Evolutionary conservation across 2,329 filamentous ascomycete genomes (phyloP), one percentile per base, ranked within the genome.

Genomic region (Penicillium sp.): DNA sequence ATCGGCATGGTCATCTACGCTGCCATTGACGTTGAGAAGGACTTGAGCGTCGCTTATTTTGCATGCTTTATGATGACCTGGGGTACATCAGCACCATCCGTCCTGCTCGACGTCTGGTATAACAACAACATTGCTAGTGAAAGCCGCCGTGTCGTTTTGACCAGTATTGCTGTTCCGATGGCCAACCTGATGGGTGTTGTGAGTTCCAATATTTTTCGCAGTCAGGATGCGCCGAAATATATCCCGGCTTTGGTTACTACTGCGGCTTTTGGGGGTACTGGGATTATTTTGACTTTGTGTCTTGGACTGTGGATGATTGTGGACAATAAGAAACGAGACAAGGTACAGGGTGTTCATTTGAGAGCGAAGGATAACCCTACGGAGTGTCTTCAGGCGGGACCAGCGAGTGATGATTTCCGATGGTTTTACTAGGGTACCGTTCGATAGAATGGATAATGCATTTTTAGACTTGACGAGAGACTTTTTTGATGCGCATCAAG

Each of bases 101-200:
- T 74, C 87, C 25, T 74, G 84, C 13, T 63, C 5, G 68, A 81
- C 56, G 70, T 79, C 55, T 83, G 81, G 82, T 88, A 88, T 69
- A 88, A 87, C 70, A 89, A 89, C 73, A 89, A 89, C 65, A 80
- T 88, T 47, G 84, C 85, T 1, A 79, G 89, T 58, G 86, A 89
- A 68, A 83, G 83, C 47, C 78, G 81, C 28, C 81, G 86, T 42
- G 75, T 87, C 2, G 76, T 82, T 1, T 72, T 88, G 13, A 88
- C 85, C 0, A 82, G 80, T 5, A 77, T 89, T 8, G 83, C 81
- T 20, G 84, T 89, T 0, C 84, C 86, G 0, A 63, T 87, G 6
- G 86, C 85, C 2, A 89, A 89, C 58, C 62, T 88, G 32, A 88
- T 88, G 82, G 84, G 84, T 10, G 72, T 87, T 0, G 80, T 87